phyloP scores from a whole-genome alignment of 352 stramenopile genomes.

The Pilasporangium apinafurcum region DNA sequence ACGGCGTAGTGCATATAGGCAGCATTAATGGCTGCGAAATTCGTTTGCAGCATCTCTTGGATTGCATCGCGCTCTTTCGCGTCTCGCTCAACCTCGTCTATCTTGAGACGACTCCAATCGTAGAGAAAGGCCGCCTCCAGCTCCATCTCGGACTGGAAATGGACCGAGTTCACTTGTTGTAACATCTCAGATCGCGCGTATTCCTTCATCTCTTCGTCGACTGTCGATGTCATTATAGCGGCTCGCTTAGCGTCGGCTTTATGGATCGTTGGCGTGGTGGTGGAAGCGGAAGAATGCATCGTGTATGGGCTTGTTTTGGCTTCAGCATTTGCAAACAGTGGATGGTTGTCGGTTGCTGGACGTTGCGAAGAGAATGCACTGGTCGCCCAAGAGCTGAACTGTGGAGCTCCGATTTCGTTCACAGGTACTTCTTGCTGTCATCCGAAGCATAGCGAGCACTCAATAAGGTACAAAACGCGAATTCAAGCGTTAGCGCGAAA shows the following conservation, averaged over 20 bases:
- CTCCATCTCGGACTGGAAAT: slow-evolving; percentile 78
- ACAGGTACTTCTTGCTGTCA: slow-evolving; percentile 70
- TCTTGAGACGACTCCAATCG: slow-evolving; percentile 52
- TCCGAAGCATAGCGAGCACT: not conserved
- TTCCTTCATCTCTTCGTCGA: slow-evolving; percentile 44
- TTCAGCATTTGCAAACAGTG: not conserved
- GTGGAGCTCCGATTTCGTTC: slow-evolving; percentile 74
- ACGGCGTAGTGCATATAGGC: slow-evolving; percentile 75
- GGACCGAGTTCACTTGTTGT: slow-evolving; percentile 68
- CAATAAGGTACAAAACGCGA: not conserved
- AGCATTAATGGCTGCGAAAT: slow-evolving; percentile 47
- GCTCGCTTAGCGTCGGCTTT: slow-evolving; percentile 3
- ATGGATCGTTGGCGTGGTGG: not conserved
- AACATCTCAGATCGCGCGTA: slow-evolving; percentile 66
- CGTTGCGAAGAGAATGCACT: slow-evolving; percentile 45
- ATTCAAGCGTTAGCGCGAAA: too few relatives aligned
- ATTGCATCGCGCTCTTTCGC: slow-evolving; percentile 34
- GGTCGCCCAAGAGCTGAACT: slow-evolving; percentile 53
- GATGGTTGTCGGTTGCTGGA: slow-evolving; percentile 1
- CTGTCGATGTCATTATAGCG: slow-evolving; percentile 5
- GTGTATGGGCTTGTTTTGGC: too few relatives aligned
- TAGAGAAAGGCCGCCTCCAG: slow-evolving; percentile 77
- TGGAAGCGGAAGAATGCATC: too few relatives aligned
- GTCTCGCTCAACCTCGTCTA: slow-evolving; percentile 50
- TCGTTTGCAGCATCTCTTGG: slow-evolving; percentile 46